Evolutionary conservation across 2,329 filamentous ascomycete genomes (phyloP), one percentile per base, ranked within the genome.

Genomic region (Xylariaceae sp.): DNA sequence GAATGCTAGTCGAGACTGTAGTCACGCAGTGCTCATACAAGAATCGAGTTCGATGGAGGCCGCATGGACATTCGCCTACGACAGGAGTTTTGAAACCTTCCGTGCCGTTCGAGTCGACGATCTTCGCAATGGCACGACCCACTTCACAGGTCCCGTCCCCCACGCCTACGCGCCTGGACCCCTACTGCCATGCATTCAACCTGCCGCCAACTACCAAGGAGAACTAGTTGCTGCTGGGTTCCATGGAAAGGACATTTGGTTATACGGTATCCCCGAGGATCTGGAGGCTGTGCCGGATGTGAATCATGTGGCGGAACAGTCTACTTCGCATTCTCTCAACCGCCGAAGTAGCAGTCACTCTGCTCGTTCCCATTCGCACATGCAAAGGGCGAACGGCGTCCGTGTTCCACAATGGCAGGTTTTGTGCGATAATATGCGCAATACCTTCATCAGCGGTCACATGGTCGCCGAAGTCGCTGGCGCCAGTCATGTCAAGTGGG

Each of bases 201-300:
- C 90, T 9, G 80, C 88, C 2, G 82, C 87, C 1, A 88, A 84
- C n/a, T 81, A 81, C 58, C 78, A 81, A 59, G 89, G 89, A 13
- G 87, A 91, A 54, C 77, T 93, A 30, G 85, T 90, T 18, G 86
- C 88, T 15, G 82, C 89, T 9, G 89, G 88, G 0, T 92, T 92
- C 65, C 80, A 88, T 59, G 85, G 83, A 11, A 86, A 82, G 58
- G 85, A 90, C 23, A 76, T 94, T 4, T 93, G 89, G 88, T 73
- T 93, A 2, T 93, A 93, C 71, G 89, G 89, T 30, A 77, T 93
- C 34, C 89, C 90, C 1, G 85, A 88, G 67, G 85, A 89, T 66
- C 75, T 92, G 17, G 88, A 89, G 69, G 81, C 85, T 18, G 73
- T 82, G 17, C 78, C 82, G 1, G 80, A 82, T 34, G 59, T 65